Base-by-base conservation (phyloP, 441 rosid genomes). In the Pelargonium australe region DNA sequence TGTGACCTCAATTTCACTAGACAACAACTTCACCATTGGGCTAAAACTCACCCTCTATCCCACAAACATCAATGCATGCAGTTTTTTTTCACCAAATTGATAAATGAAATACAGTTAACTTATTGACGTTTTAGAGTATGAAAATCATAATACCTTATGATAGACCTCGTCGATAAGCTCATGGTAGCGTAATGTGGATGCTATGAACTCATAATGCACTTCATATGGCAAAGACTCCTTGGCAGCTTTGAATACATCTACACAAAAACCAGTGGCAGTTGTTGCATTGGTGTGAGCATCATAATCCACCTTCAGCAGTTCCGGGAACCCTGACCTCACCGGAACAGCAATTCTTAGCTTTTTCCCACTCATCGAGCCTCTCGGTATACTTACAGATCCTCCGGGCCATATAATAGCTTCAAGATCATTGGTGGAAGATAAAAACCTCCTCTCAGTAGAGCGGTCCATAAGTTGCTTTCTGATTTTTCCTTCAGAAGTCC, bases 401-500 rank as follows among this genome's bases (percentile, higher is more conserved):
- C 95, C 90, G 0, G 89, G 91, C 96, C 95, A 87, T 49, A 79
- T 75, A 16, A 85, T 75, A 0, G 73, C 2, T 34, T 74, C 69
- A 2, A 88, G 77, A 67, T 74, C 79, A 68, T 72, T 71, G 71
- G 68, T 28, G 41, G 40, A 34, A 34, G 40, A 34, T 4, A 34
- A 4, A 34, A 34, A 3, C 40, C 60, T 76, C 40, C 60, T 76
- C 2, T 0, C 4, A 0, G 31, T 28, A 28, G 31, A 28, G 31
- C 31, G 31, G 31, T 28, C 31, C 31, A 67, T 77, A 44, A 87
- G 37, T 28, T 53, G 66, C 61, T 53, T 82, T 17, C 68, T 28
- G 0, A 91, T 63, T 19, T 90, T 89, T 11, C 66, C 45, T 49
- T 41, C n/a, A 1, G 53, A 70, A 0, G 68, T 68, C 91, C 96